These are phyloP conservation scores for Pichia sp. DNA, from an alignment of 1,139 yeast genomes.

Conservation along the genomic window DNA sequence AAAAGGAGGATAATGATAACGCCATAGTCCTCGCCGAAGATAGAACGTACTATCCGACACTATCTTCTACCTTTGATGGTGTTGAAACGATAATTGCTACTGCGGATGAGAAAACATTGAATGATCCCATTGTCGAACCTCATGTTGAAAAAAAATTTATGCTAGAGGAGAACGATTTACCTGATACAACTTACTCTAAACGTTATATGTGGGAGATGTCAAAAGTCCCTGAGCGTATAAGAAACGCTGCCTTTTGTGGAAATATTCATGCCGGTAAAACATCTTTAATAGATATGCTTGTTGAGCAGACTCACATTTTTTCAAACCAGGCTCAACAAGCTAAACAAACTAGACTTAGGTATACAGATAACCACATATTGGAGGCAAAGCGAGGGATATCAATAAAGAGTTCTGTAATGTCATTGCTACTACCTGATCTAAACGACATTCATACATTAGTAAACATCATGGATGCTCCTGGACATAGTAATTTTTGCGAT, in stretches of 20 bases:
- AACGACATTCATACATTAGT: conserved; percentile 53
- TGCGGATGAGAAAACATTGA: conserved; percentile 47
- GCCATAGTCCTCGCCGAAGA: conserved; percentile 42
- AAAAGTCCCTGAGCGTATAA: conserved; percentile 55
- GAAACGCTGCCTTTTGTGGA: conserved; percentile 83
- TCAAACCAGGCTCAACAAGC: conserved; percentile 28
- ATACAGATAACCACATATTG: conserved; percentile 64
- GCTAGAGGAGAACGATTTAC: conserved; percentile 50
- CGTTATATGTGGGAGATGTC: conserved; percentile 44
- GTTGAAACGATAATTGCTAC: conserved; percentile 64
- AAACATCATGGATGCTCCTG: conserved; percentile 82
- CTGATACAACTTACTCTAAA: conserved; percentile 57
- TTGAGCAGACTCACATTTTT: conserved; percentile 55
- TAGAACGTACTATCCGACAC: conserved; percentile 39
- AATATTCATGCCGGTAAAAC: conserved; percentile 87
- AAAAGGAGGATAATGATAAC: conserved; percentile 18
- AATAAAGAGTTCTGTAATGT: conserved; percentile 57
- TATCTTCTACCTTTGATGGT: conserved; percentile 47
- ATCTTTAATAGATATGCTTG: conserved; percentile 63
- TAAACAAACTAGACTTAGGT: conserved; percentile 41
- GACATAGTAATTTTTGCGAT: conserved; percentile 79
- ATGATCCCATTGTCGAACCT: conserved; percentile 69
- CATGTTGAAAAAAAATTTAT: conserved; percentile 40
- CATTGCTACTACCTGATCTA: conserved; percentile 56
- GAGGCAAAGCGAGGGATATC: conserved; percentile 72